Evolutionary conservation across 352 stramenopile genomes (phyloP).

Genomic region (Phytophthora sp.): DNA sequence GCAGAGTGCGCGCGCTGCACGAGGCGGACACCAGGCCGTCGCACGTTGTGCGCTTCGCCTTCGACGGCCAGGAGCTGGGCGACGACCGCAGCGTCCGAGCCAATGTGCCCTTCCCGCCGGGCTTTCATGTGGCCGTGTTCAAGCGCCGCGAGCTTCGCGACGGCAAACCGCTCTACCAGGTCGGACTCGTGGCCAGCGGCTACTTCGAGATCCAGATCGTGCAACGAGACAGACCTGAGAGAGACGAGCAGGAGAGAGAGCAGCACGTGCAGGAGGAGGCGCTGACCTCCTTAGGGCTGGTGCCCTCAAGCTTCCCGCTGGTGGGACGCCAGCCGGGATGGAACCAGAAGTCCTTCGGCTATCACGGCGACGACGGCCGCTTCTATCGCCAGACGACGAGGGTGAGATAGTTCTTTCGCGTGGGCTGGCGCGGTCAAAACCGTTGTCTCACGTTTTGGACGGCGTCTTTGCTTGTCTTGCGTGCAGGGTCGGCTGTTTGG

Average conservation of each 20-base stretch:
- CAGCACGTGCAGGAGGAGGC: conserved; percentile 17
- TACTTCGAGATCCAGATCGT: conserved; percentile 87
- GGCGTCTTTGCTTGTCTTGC: neutral
- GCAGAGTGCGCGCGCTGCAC: conserved; percentile 37
- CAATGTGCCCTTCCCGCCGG: conserved; percentile 73
- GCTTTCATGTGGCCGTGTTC: conserved; percentile 63
- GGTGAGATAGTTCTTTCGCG: conserved; percentile 28
- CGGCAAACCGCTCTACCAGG: conserved; percentile 35
- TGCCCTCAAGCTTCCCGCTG: conserved; percentile 51
- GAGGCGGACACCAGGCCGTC: conserved; percentile 30
- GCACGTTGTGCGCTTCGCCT: conserved; percentile 54
- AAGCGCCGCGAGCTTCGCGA: conserved; percentile 15
- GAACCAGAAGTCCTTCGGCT: conserved; percentile 70
- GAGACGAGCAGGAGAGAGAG: neutral
- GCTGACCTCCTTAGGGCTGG: conserved; percentile 69
- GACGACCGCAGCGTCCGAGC: conserved; percentile 75
- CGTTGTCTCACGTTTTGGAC: conserved; percentile 1
- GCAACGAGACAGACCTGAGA: conserved; percentile 17
- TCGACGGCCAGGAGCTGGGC: conserved; percentile 51
- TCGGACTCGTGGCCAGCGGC: conserved; percentile 61
- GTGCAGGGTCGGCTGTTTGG: conserved; percentile 63
- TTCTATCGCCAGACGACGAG: conserved; percentile 62
- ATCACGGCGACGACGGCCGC: conserved; percentile 81
- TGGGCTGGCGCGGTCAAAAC: neutral
- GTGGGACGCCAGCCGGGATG: conserved; percentile 75